Base-by-base conservation (phyloP, 148 eudicot genomes). In the Rhododendron griersonianum region DNA sequence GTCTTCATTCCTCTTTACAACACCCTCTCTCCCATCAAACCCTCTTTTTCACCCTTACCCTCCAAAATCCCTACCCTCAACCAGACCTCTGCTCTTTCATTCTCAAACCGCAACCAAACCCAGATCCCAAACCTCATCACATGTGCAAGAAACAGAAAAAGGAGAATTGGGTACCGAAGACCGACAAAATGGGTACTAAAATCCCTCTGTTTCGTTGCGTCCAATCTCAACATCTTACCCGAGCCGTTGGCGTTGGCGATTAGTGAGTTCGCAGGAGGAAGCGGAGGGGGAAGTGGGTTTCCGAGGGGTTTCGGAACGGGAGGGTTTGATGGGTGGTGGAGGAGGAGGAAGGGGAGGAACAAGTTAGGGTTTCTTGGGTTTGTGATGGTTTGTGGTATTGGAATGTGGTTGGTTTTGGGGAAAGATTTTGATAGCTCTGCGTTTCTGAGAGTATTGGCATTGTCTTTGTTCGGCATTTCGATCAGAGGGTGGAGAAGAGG, bases 221-320 rank as follows among this genome's bases (percentile, higher is more conserved):
- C 94, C 1, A 92, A 87, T 39, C 90, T 95, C 82, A 90, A 86
- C 86, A 73, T 94, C 59, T 61, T 95, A 21, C 98, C 98, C 19
- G 94, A 92, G 86, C 98, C 98, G 0, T 63, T 92, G 30, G 93
- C 91, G 85, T 90, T 90, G 45, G 48, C 92, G 18, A 79, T 91
- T 47, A 89, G 87, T 47, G 93, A 88, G 76, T 91, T 94, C 11
- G 92, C 88, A 39, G 91, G 89, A 13, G 96, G 96, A n/a, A 87
- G 89, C 76, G 95, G 95, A 73, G 93, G 94, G 30, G 89, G 90
- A 55, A 13, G 81, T 33, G 88, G 96, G 84, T 86, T 87, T 83
- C 50, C 82, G 80, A 86, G 76, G 59, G 89, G 91, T 9, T 89
- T 88, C 45, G 94, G 94, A 11, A 39, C 90, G 55, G 91, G 94